Conservation (phyloP, 352 stramenopile species). For the Phytophthora cajani region DNA sequence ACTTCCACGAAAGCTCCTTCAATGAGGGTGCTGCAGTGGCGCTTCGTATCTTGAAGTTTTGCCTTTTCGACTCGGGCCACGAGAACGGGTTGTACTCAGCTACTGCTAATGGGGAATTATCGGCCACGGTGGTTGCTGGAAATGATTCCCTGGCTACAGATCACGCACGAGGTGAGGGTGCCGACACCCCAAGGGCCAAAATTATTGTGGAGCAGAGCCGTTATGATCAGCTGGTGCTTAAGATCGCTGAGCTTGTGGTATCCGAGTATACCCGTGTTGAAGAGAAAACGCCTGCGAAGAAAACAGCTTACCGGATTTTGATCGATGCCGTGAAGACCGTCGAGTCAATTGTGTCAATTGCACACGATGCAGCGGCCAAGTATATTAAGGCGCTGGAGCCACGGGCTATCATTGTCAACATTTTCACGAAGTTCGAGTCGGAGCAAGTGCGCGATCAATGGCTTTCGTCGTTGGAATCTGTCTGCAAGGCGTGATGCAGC, state of each 20-base stretch:
- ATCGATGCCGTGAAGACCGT: conserved; percentile 88
- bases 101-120: conserved; percentile 30
- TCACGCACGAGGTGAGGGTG: conserved; percentile 11
- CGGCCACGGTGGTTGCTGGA: conserved; percentile 23
- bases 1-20: conserved; percentile 74
- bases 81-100: conserved; percentile 54
- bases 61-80: conserved; percentile 76
- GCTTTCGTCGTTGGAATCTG: conserved; percentile 79
- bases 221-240: conserved; percentile 77
- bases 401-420: conserved; percentile 54
- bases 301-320: conserved; percentile 73
- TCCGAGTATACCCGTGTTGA: conserved; percentile 65
- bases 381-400: conserved; percentile 63
- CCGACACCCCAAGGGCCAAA: conserved; percentile 37
- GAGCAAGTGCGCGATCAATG: conserved; percentile 88
- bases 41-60: conserved; percentile 86
- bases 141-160: conserved; percentile 22
- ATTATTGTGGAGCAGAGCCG: conserved; percentile 63
- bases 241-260: conserved; percentile 82
- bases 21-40: conserved; percentile 87
- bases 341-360: conserved; percentile 78
- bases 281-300: conserved; percentile 42
- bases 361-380: conserved; percentile 62
- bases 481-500: conserved; percentile 70
- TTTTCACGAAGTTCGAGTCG: conserved; percentile 69